Base-by-base conservation (phyloP, 345 rosid genomes). In the Raphanus raphanistrum region DNA sequence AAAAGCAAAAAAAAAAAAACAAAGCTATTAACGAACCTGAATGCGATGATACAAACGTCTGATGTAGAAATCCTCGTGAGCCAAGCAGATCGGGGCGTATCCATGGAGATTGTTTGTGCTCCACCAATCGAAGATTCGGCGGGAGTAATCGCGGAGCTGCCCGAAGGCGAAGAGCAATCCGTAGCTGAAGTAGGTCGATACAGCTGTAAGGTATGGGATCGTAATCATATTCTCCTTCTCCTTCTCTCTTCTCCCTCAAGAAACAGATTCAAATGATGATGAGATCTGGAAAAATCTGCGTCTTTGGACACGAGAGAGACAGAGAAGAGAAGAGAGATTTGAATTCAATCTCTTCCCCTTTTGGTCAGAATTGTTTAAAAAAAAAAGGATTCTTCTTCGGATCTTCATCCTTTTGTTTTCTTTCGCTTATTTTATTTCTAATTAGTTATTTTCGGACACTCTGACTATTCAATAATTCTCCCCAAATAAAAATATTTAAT, bases 41-140 rank as follows among this genome's bases (percentile, higher is more conserved):
- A 95, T 95, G 35, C 97, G 93, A 72, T 80, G 92, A 82, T 87
- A 95, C 61, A 91, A 83, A 31, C 99, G 91, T 2, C 99, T 88
- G 71, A 80, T 84, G 80, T 95, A 91, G 87, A 95, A 95, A 84
- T 92, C 98, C 79, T 95, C 99, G 3, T 82, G 91, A 5, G 97
- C 97, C 69, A 91, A 73, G 68, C 96, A 92, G 87, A 95, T 95
- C 73, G 98, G 97, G 2, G 98, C 94, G 63, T 95, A 92, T 13
- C 98, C 99, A 94, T 88, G 87, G 63, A 89, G 94, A 85, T 85
- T 80, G 75, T 81, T 81, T 48, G 88, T 66, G 17, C 68, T 69
- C 82, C 86, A 84, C 91, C 89, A 88, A 82, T 87, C 90, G 74
- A 90, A 59, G 76, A 84, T 70, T 17, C 84, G 87, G 52, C 94